Evolutionary conservation across 257 asterid genomes (phyloP).

Genomic region (Solanum gandarillasii): DNA sequence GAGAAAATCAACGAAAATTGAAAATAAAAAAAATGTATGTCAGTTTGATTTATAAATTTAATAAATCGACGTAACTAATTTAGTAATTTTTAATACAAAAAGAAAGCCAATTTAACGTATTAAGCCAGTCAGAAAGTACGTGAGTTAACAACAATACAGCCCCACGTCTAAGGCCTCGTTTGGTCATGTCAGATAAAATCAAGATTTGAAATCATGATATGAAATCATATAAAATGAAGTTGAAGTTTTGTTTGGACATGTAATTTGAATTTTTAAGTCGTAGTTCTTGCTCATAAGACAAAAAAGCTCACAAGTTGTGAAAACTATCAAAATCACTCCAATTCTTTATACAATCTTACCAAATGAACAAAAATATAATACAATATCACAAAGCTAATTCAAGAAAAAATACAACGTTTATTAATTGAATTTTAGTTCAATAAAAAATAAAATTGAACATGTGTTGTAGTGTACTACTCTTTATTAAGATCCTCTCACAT

Average conservation of each 20-base stretch:
- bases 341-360: neutral
- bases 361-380: too few species aligned
- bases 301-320: neutral
- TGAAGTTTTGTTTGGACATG: neutral
- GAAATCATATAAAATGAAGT: neutral
- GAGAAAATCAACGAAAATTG: neutral
- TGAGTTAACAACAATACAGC: too few species aligned
- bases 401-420: neutral
- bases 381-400: neutral
- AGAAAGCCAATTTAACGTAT: neutral
- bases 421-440: too few species aligned
- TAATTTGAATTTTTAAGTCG: too few species aligned
- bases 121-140: neutral
- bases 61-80: too few species aligned
- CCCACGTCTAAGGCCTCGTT: neutral
- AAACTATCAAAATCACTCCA: neutral
- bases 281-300: neutral
- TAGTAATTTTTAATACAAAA: neutral
- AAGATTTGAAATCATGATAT: neutral
- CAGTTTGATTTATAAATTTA: too few species aligned
- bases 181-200: neutral
- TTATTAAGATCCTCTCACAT: neutral
- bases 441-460: neutral
- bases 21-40: too few species aligned
- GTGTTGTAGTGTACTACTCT: neutral